phyloP scores from a whole-genome alignment of 2,329 filamentous ascomycete genomes.

The Fusarium pseudonygamai region DNA sequence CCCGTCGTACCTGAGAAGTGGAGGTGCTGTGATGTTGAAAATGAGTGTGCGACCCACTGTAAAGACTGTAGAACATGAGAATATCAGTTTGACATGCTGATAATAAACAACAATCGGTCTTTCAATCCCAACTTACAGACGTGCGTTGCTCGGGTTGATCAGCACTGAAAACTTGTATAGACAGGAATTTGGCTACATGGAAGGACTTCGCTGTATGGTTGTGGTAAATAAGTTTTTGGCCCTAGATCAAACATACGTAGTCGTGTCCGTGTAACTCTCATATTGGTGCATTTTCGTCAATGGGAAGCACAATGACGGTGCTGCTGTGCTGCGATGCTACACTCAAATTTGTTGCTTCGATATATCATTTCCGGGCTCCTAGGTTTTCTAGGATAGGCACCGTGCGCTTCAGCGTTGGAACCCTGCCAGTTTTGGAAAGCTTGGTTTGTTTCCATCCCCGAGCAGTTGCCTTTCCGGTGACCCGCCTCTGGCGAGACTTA shows the following conservation, averaged over 20 bases:
- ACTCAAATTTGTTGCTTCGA: conserved; percentile 15
- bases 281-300: conserved; percentile 29
- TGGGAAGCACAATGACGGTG: conserved; percentile 28
- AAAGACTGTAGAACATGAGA: not conserved
- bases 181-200: not conserved
- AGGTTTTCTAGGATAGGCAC: not conserved
- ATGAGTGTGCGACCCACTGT: conserved; percentile 4
- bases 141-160: not conserved
- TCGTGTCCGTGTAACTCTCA: conserved; percentile 25
- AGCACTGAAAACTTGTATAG: not conserved
- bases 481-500: conserved; percentile 34
- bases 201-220: not conserved
- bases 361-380: conserved; percentile 19
- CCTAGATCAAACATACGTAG: not conserved
- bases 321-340: conserved; percentile 17
- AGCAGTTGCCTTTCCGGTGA: conserved; percentile 38
- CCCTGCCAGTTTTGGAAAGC: conserved; percentile 34
- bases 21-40: conserved; percentile 21
- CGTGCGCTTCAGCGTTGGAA: conserved; percentile 15
- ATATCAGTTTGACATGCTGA: not conserved
- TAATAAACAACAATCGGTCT: not conserved
- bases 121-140: not conserved
- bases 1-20: conserved; percentile 41
- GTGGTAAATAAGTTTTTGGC: not conserved
- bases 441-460: conserved; percentile 24